Evolutionary conservation across 768 basidiomycete species (phyloP), one percentile per base, ranked within the genome.

Genomic region (Pulveroboletus ravenelii): DNA sequence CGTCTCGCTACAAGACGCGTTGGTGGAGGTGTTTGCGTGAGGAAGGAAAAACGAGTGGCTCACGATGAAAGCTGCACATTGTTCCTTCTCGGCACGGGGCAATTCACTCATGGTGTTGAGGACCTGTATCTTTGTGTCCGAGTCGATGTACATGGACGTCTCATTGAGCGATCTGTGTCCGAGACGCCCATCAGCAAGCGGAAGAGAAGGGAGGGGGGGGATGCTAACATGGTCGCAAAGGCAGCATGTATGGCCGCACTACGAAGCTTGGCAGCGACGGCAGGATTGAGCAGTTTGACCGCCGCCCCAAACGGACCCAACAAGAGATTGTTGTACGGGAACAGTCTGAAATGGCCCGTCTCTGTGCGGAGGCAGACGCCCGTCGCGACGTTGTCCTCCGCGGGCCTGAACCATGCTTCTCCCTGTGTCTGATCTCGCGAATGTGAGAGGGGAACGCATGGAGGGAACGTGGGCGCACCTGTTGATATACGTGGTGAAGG

Each of bases 1-100:
- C 92, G 63, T 90, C 85, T 38, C 89, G 82, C 88, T 89, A 60
- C 5, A 27, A 27, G 2, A 27, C 25, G 25, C 23, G 5, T 23
- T 2, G 23, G 23, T 23, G n/a, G n/a, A n/a, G n/a, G n/a, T n/a
- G n/a, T n/a, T n/a, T n/a, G n/a, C n/a, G 9, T 38, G 17, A 31
- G 10, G 17, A 13, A 27, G 3, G 14, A 30, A 27, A 37, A 32
- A 32, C 34, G 15, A 36, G n/a, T 1, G 9, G 2, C 86, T 64
- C 61, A 89, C 88, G 53, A 91, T 78, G 67, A 94, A 93, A 15
- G 92, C 92, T 14, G 82, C 92, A 48, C 87, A 91, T 62, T 93
- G 92, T 61, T 93, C 90, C 69, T 92, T 93, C 66, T 93, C 88
- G 3, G 91, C 89, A 40, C 78, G 78, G 10, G 85, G 79, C 25